A percentile compares a stretch with the other conserved stretches of the same genome.
Evolutionary conservation across 371 early-diverging fungal species (phyloP).

Genomic region (Mortierella sp.): DNA sequence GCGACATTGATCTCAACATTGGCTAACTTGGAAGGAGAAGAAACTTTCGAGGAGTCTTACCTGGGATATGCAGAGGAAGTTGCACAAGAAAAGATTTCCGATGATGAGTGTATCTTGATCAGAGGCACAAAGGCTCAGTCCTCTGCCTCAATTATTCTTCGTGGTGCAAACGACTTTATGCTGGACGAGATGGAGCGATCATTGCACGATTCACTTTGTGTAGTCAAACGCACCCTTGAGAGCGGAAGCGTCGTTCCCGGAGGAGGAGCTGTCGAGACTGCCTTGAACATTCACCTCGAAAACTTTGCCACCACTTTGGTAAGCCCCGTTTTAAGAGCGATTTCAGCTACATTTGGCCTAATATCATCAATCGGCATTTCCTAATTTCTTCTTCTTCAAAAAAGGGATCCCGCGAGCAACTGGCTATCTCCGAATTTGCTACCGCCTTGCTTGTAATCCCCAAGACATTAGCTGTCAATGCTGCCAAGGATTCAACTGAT

Average conservation of each 20-base stretch:
- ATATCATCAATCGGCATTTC: background rate
- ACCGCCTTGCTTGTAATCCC: conserved; percentile 98
- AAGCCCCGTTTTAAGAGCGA: conserved; percentile 21
- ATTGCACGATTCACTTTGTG: conserved; percentile 97
- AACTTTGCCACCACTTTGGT: conserved; percentile 94
- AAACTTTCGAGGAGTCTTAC: conserved; percentile 92
- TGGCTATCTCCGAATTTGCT: conserved; percentile 99
- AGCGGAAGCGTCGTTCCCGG: conserved; percentile 98
- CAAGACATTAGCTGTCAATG: conserved; percentile 98
- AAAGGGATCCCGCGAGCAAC: conserved; percentile 89
- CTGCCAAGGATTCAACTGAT: conserved; percentile 98
- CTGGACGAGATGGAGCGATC: conserved; percentile 99
- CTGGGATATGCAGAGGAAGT: conserved; percentile 98
- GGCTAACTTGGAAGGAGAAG: conserved; percentile 98
- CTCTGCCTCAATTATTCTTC: conserved; percentile 94
- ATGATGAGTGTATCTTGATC: conserved; percentile 98
- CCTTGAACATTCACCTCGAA: conserved; percentile 98
- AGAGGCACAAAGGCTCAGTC: conserved; percentile 95
- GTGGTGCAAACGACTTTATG: conserved; percentile 99
- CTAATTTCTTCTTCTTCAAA: background rate
- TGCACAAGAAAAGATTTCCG: conserved; percentile 96
- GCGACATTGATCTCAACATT: conserved; percentile 94
- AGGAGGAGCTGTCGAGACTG: conserved; percentile 99
- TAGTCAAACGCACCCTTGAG: conserved; percentile 98
- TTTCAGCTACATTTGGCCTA: background rate